Conservation (phyloP, 257 asterid species). For the Salvia hispanica region DNA sequence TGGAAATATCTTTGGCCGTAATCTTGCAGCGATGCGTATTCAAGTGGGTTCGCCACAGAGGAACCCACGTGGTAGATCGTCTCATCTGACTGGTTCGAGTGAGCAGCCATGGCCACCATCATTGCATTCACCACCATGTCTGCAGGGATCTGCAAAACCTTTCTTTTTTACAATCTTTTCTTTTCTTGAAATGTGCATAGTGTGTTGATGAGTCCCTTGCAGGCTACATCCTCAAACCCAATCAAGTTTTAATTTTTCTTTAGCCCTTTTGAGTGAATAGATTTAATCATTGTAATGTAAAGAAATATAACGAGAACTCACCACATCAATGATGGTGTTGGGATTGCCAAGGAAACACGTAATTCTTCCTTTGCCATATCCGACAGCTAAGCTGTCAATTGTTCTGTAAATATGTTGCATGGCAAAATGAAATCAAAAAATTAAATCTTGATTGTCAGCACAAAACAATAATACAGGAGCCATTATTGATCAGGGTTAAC, state of each 20-base stretch:
- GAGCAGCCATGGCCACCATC: constrained; percentile 70
- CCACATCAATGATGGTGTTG: constrained; percentile 63
- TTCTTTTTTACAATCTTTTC: not conserved
- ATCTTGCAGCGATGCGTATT: constrained; percentile 44
- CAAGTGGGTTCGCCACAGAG: constrained; percentile 72
- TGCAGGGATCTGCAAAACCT: constrained; percentile 70
- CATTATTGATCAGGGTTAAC: no score
- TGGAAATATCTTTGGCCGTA: constrained; percentile 52
- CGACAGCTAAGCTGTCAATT: constrained; percentile 80
- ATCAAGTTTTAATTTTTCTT: no score
- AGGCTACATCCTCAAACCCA: no score
- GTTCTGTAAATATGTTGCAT: constrained; percentile 49
- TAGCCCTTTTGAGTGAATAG: no score
- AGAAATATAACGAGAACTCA: constrained; percentile 34
- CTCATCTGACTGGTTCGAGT: constrained; percentile 46
- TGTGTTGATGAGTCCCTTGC: not conserved
- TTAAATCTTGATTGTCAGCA: not conserved
- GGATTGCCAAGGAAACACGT: constrained; percentile 69
- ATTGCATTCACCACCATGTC: constrained; percentile 96
- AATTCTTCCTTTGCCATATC: constrained; percentile 82
- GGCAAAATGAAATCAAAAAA: not conserved
- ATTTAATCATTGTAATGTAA: not conserved
- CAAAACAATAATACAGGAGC: no score
- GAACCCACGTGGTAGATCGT: constrained; percentile 79
- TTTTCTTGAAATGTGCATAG: not conserved